phyloP scores from a whole-genome alignment of 1,284 basidiomycete species.

The Termitomyces sp. region DNA sequence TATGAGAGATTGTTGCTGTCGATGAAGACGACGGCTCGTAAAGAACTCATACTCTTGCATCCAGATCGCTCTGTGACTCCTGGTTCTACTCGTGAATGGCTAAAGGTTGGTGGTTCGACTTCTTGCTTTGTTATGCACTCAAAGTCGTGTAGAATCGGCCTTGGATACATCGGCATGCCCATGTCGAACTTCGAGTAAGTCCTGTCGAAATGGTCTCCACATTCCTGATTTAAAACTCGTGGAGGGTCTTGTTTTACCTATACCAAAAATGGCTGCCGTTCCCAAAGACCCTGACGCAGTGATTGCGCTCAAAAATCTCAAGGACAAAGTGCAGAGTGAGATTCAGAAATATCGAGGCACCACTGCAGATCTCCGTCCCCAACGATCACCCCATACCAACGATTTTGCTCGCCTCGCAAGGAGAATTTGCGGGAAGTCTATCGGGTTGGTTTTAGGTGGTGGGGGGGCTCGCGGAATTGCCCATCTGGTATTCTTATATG shows the following conservation, averaged over 20 bases:
- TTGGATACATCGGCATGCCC: constrained; percentile 92
- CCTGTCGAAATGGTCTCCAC: not conserved
- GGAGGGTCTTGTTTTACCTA: constrained; percentile 61
- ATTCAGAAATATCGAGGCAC: constrained; percentile 83
- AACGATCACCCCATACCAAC: constrained; percentile 75
- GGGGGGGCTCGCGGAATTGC: constrained; percentile 94
- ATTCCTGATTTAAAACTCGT: not conserved
- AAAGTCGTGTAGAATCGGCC: constrained; percentile 66
- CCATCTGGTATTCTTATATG: constrained; percentile 63
- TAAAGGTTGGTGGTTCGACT: constrained; percentile 59
- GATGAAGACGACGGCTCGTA: constrained; percentile 95
- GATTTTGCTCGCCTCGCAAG: constrained; percentile 93
- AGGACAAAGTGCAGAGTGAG: constrained; percentile 85
- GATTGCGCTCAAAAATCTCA: constrained; percentile 83
- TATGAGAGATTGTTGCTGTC: constrained; percentile 90
- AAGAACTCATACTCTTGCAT: constrained; percentile 93
- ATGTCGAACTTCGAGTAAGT: constrained; percentile 79
- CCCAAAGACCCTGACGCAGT: constrained; percentile 86
- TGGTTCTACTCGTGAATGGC: constrained; percentile 94
- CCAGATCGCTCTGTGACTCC: constrained; percentile 86
- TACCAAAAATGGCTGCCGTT: constrained; percentile 51
- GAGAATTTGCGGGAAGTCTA: constrained; percentile 87
- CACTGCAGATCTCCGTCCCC: constrained; percentile 64
- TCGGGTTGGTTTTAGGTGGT: constrained; percentile 93
- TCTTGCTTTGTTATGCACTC: not conserved